Evolutionary conservation across 345 rosid genomes (phyloP).

Genomic region (Anastatica hierochuntica): DNA sequence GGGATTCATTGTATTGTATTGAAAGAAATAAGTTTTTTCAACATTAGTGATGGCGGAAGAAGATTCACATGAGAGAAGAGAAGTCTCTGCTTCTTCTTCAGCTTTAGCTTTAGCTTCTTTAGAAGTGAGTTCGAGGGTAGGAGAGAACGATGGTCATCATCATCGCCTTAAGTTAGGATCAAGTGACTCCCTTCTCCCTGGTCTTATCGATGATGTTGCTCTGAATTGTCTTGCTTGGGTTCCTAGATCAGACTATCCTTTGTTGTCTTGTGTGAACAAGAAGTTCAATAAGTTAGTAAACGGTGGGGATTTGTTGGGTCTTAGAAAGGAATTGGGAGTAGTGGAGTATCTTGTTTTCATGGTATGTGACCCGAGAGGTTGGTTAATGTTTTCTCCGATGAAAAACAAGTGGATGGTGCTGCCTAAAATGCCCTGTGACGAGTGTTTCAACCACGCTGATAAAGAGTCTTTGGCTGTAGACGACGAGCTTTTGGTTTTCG

Average conservation of each 20-base stretch:
- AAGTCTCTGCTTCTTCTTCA: constrained; percentile 25
- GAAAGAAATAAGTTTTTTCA: constrained; percentile 4
- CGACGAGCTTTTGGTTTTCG: constrained; percentile 62
- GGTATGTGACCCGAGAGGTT: constrained; percentile 72
- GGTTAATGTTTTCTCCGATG: constrained; percentile 60
- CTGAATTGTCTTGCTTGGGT: constrained; percentile 57
- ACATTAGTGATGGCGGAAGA: constrained; percentile 27
- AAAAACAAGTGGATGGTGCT: constrained; percentile 60
- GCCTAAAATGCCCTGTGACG: constrained; percentile 79
- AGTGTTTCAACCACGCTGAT: constrained; percentile 69
- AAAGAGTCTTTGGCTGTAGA: constrained; percentile 79
- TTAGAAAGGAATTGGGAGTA: constrained; percentile 47
- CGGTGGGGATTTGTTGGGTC: constrained; percentile 41
- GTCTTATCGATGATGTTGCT: constrained; percentile 70
- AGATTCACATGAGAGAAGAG: constrained; percentile 28
- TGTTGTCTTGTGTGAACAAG: constrained; percentile 46
- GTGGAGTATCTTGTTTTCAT: constrained; percentile 60
- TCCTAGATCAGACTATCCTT: constrained; percentile 49
- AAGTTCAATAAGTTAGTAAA: constrained; percentile 40
- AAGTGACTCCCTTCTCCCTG: constrained; percentile 65
- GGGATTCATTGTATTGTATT: constrained; percentile 22
- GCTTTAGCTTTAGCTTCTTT: background rate
- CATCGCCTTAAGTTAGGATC: constrained; percentile 38
- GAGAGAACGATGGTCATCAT: constrained; percentile 42
- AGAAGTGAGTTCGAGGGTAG: constrained; percentile 24